Base-by-base conservation (phyloP, 495 filamentous ascomycete species). In the Trichoderma asperelloides region DNA sequence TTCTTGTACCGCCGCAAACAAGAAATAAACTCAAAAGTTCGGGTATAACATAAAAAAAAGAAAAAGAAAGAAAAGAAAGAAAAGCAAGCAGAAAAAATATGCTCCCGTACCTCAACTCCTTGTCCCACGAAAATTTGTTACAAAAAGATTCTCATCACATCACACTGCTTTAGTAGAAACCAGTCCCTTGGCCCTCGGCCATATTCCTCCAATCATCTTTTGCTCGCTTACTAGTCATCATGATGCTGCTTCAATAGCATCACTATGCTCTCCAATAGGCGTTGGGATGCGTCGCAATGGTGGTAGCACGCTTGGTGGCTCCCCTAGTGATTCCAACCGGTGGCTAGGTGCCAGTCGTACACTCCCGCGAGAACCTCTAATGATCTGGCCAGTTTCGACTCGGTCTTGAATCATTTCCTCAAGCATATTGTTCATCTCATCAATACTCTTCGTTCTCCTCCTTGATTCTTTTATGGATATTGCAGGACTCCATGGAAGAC, bases 321-420 rank as follows among this genome's bases (percentile, higher is more conserved):
- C 70, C 1, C 68, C 51, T 12, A 69, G n/a, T 63, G 65, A 67
- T 40, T 72, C 71, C n/a, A 69, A 21, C 68, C 74, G 75, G 41
- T 71, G 65, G 41, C 77, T 75, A 3, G 70, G 72, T 18, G 79
- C 78, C 30, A 87, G 66, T 33, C 80, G 78, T 43, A 88, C 78
- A 67, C 83, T 84, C 16, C 86, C 86, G 63, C 86, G 80, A 40
- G 77, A 75, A 55, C 86, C 82, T 66, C 88, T 84, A 33, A 89
- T 78, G 51, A 89, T 70, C 62, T 88, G 83, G 18, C 89, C 89
- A 37, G 81, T 82, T 69, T 92, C 89, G 64, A 93, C 89, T 25
- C 89, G 86, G 72, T 92, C 89, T 75, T 91, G 90, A 68, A 97
- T 95, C 93, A 97, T 97, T 75, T 95, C 90, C 69, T 97, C 92